These are phyloP conservation scores for Barbatosphaeria neglecta DNA, from an alignment of 495 filamentous ascomycete species.

Conservation along the genomic window DNA sequence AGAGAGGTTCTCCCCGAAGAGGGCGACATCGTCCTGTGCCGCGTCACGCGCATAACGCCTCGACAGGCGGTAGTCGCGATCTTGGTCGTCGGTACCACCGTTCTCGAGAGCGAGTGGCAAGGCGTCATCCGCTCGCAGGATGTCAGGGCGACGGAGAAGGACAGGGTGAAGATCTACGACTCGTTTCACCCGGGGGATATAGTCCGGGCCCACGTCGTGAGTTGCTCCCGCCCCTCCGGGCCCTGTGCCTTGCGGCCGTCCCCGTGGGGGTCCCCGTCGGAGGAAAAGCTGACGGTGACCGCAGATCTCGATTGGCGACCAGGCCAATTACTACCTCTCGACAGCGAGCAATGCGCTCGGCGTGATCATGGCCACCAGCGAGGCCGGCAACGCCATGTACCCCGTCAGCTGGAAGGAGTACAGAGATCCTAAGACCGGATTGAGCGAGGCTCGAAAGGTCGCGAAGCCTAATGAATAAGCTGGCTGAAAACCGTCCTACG, in stretches of 20 bases:
- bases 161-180: slow-evolving; percentile 79
- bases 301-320: slow-evolving; percentile 80
- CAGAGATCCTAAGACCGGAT: slow-evolving; percentile 67
- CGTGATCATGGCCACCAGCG: slow-evolving; percentile 87
- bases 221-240: slow-evolving; percentile 24
- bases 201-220: slow-evolving; percentile 73
- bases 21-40: slow-evolving; percentile 65
- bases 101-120: slow-evolving; percentile 49
- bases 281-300: background rate
- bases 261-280: too few relatives aligned
- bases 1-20: slow-evolving; percentile 72
- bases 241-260: too few relatives aligned
- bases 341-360: slow-evolving; percentile 86
- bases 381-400: slow-evolving; percentile 78
- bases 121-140: slow-evolving; percentile 68
- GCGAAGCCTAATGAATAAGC: slow-evolving; percentile 70
- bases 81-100: slow-evolving; percentile 57
- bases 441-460: slow-evolving; percentile 75
- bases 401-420: slow-evolving; percentile 94
- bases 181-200: slow-evolving; percentile 91
- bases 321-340: slow-evolving; percentile 82
- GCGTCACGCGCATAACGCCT: slow-evolving; percentile 71
- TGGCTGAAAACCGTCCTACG: too few relatives aligned
- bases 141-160: slow-evolving; percentile 89
- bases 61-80: slow-evolving; percentile 76